These are phyloP conservation scores for Aegilops tauschii DNA, from an alignment of 176 grass and related monocot species.

Conservation along the genomic window DNA sequence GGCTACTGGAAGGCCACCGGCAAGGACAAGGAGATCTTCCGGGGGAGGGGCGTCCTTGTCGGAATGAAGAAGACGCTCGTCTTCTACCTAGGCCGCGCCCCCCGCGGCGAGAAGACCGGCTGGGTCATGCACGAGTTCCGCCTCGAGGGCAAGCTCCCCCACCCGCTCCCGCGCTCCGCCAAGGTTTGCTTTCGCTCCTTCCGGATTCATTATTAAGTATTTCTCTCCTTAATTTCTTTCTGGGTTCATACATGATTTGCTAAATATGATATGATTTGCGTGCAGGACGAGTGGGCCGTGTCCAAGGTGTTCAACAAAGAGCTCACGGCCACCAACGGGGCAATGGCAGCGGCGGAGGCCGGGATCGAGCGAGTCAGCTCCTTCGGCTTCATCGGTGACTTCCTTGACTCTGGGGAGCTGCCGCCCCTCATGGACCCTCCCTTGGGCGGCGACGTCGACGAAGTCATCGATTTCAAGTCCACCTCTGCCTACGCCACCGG, in stretches of 20 bases:
- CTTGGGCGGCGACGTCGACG: constrained; percentile 25
- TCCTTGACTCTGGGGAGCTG: constrained; percentile 53
- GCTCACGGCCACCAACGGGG: constrained; percentile 23
- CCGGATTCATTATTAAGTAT: no score
- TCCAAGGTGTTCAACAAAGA: constrained; percentile 85
- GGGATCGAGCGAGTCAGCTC: constrained; percentile 48
- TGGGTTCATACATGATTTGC: neutral
- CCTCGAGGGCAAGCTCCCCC: constrained; percentile 62
- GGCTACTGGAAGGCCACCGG: constrained; percentile 99
- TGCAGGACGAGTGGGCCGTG: constrained; percentile 90
- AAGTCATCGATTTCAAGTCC: constrained; percentile 37
- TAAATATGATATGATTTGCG: neutral
- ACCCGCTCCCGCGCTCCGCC: constrained; percentile 49
- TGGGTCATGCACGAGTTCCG: constrained; percentile 99
- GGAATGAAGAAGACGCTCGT: constrained; percentile 99
- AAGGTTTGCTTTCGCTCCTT: constrained; percentile 47
- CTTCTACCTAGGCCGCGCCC: constrained; percentile 93
- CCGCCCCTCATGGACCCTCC: constrained; percentile 57
- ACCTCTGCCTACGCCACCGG: constrained; percentile 17
- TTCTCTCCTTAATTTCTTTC: neutral
- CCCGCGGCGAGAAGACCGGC: constrained; percentile 72
- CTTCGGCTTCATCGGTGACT: constrained; percentile 36
- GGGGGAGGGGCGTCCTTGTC: constrained; percentile 55
- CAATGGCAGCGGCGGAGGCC: constrained; percentile 19
- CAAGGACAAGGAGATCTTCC: constrained; percentile 95